phyloP scores from a whole-genome alignment of 345 rosid genomes.

The Gossypium herbaceum region DNA sequence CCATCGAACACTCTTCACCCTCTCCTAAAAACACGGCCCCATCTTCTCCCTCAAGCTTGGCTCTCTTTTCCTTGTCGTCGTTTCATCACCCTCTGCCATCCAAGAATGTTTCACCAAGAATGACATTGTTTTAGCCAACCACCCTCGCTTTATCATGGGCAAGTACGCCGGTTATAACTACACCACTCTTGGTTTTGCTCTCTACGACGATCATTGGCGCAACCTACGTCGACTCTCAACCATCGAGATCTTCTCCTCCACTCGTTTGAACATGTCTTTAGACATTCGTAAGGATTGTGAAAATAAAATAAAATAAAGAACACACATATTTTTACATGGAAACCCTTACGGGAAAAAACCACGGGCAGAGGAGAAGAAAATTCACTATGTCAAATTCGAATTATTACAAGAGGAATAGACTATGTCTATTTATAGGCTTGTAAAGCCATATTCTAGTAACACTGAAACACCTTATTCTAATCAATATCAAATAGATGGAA shows the following conservation, averaged over 20 bases:
- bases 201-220: background rate
- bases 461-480: no score
- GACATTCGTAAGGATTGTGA: background rate
- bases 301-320: no score
- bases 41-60: background rate
- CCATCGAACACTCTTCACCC: background rate
- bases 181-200: background rate
- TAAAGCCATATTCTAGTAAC: no score
- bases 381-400: no score
- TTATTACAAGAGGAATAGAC: no score
- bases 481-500: no score
- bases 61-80: background rate
- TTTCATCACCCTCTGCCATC: background rate
- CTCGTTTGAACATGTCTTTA: background rate
- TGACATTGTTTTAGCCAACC: conserved; percentile 7
- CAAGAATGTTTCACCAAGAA: background rate
- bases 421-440: no score
- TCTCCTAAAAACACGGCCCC: background rate
- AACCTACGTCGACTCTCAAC: background rate
- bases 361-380: no score
- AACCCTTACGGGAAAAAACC: no score
- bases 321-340: no score
- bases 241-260: background rate
- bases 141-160: background rate
- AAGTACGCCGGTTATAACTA: background rate